phyloP scores from a whole-genome alignment of 176 grass and related monocot genomes.

The Thinopyrum elongatum region DNA sequence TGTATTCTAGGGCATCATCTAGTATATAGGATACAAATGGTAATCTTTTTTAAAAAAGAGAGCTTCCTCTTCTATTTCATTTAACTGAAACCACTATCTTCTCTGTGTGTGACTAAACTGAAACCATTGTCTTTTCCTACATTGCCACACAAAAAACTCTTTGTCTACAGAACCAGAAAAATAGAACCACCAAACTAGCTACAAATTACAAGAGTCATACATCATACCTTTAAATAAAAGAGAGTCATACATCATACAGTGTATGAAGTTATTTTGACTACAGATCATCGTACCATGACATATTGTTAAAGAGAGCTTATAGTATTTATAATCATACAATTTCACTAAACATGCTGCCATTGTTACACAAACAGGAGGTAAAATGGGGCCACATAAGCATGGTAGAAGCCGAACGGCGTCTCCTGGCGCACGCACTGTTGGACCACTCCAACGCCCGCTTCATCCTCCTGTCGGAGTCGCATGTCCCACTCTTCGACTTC shows the following conservation, averaged over 20 bases:
- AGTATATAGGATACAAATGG: too few species aligned
- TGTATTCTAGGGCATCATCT: background rate
- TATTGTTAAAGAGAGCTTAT: background rate
- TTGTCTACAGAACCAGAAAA: too few species aligned
- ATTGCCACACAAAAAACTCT: too few species aligned
- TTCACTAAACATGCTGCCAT: background rate
- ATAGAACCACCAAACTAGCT: too few species aligned
- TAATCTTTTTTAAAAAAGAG: too few species aligned
- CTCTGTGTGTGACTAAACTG: too few species aligned
- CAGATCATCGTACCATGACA: background rate
- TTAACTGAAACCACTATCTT: too few species aligned
- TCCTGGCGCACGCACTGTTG: constrained; percentile 57
- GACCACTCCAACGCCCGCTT: constrained; percentile 62
- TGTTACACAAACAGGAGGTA: constrained; percentile 45
- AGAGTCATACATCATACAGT: too few species aligned
- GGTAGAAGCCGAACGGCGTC: constrained; percentile 70
- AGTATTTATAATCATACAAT: background rate
- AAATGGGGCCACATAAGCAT: constrained; percentile 64
- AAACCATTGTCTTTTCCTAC: too few species aligned
- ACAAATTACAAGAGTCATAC: too few species aligned
- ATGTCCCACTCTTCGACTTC: constrained; percentile 61
- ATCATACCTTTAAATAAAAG: too few species aligned
- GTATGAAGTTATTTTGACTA: background rate
- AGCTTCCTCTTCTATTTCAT: too few species aligned
- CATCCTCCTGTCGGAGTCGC: constrained; percentile 59